Conservation (phyloP, 176 grass and related monocot genomes). For the Echinochloa phyllopogon region DNA sequence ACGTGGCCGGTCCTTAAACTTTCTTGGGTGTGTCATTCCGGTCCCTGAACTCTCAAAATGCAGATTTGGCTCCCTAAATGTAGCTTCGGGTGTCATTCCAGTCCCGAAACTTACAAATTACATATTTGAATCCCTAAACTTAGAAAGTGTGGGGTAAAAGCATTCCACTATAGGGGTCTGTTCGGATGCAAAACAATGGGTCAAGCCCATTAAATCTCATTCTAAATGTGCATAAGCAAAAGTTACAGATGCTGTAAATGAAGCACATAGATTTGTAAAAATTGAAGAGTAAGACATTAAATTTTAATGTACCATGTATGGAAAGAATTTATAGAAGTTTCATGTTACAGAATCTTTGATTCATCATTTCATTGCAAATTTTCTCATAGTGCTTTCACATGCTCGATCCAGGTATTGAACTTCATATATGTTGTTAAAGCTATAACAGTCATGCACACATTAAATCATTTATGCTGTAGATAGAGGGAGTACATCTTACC, state of each 20-base stretch:
- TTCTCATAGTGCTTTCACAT: neutral
- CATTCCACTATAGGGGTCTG: neutral
- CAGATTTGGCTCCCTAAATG: too few species aligned
- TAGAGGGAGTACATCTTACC: slow-evolving; percentile 56
- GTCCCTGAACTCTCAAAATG: too few species aligned
- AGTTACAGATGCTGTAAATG: neutral
- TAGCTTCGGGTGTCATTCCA: too few species aligned
- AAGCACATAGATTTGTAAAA: neutral
- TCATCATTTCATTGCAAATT: neutral
- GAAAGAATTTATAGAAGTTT: neutral
- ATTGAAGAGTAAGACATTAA: neutral
- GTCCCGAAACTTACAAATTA: too few species aligned
- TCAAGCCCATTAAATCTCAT: neutral
- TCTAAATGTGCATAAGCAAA: neutral
- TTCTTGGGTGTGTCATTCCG: too few species aligned
- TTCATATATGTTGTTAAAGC: neutral
- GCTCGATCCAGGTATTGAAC: neutral
- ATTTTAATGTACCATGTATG: neutral
- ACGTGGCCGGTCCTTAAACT: too few species aligned
- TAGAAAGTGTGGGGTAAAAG: neutral
- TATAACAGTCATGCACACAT: neutral
- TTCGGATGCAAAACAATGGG: neutral
- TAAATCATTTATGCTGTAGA: slow-evolving; percentile 12
- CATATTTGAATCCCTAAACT: too few species aligned
- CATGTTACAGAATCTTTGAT: neutral